Percentiles rank a stretch among this genome's conserved stretches.
These are phyloP conservation scores for Pelagophyceae sp. DNA, from an alignment of 352 stramenopile genomes.

Conservation along the genomic window DNA sequence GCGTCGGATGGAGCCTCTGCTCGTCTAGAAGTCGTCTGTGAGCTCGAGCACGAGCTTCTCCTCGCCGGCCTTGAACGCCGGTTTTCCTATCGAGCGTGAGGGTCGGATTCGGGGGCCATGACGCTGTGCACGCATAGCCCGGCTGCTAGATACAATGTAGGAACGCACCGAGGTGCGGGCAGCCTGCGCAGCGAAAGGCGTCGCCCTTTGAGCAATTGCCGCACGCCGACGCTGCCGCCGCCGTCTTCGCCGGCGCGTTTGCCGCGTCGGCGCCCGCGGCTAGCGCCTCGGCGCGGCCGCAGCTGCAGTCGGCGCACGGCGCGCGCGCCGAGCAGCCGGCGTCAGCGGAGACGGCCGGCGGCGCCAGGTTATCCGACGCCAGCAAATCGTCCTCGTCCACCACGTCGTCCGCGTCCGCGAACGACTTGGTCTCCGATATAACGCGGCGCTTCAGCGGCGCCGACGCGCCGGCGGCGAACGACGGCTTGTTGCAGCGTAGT, in stretches of 20 bases:
- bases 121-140: too few relatives aligned
- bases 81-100: constrained; percentile 54
- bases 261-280: constrained; percentile 24
- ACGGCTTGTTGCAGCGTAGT: constrained; percentile 58
- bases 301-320: constrained; percentile 93
- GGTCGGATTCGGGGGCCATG: too few relatives aligned
- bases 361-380: constrained; percentile 17
- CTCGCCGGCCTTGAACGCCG: constrained; percentile 79
- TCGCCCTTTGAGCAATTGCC: constrained; percentile 89
- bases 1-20: too few relatives aligned
- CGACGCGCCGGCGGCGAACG: constrained; percentile 43
- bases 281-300: constrained; percentile 58
- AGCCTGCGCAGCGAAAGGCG: constrained; percentile 89
- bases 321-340: constrained; percentile 70
- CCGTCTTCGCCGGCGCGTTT: constrained; percentile 24
- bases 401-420: constrained; percentile 56
- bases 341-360: constrained; percentile 58
- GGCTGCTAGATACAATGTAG: background rate
- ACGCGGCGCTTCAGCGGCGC: constrained; percentile 52
- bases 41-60: constrained; percentile 62
- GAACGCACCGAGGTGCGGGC: constrained; percentile 72
- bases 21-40: constrained; percentile 46
- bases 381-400: constrained; percentile 69
- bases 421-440: constrained; percentile 57
- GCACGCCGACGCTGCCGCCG: constrained; percentile 39